Evolutionary conservation across 768 basidiomycete species (phyloP).

Genomic region (Coprinopsis cinerea): DNA sequence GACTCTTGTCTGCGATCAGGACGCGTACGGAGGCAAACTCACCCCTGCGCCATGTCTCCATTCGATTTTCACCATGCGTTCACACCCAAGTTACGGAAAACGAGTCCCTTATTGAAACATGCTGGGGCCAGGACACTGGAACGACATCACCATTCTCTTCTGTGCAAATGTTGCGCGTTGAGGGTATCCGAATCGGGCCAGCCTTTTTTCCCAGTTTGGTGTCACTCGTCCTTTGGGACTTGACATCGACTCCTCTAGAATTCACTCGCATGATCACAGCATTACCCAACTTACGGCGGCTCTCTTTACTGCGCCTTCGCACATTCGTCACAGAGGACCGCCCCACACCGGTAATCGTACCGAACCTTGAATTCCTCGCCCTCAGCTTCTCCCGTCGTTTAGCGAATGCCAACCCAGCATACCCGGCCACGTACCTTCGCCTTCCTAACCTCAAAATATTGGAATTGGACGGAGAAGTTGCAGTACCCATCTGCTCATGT

Average conservation of each 20-base stretch:
- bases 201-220: constrained; percentile 6
- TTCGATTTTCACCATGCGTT: not conserved
- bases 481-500: constrained; percentile 6
- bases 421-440: constrained; percentile 1
- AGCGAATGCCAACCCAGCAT: constrained; percentile 1
- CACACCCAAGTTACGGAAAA: not conserved
- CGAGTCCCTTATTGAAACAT: constrained; percentile 5
- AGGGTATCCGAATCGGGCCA: constrained; percentile 5
- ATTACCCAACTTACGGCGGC: constrained; percentile 3
- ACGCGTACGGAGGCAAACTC: not conserved
- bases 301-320: constrained; percentile 1
- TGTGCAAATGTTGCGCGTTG: not conserved
- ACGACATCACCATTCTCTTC: not conserved
- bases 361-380: constrained; percentile 1
- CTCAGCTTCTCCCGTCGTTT: constrained; percentile 8
- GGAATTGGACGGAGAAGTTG: not conserved
- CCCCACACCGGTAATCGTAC: not conserved
- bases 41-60: constrained; percentile 1
- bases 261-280: not conserved
- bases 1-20: not conserved
- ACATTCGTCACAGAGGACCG: not conserved
- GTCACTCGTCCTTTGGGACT: constrained; percentile 1
- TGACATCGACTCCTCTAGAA: constrained; percentile 1
- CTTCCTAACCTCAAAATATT: constrained; percentile 4
- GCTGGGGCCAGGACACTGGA: constrained; percentile 1